Evolutionary conservation across 768 basidiomycete genomes (phyloP).

Genomic region (Sutorius australiensis): DNA sequence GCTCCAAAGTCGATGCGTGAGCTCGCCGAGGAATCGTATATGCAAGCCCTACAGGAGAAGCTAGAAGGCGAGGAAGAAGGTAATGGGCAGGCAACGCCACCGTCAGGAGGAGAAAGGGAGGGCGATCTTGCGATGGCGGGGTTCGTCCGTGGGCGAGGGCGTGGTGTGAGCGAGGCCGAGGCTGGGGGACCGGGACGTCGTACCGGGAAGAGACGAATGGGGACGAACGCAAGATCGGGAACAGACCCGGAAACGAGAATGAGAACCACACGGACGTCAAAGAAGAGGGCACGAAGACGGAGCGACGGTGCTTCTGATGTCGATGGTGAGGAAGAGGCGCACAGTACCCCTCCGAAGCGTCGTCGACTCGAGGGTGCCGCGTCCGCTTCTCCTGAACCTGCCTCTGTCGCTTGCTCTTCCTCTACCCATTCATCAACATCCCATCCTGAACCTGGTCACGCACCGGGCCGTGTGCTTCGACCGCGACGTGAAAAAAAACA

Average conservation of each 20-base stretch:
- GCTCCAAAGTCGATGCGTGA: conserved; percentile 62
- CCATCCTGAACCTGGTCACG: conserved; percentile 11
- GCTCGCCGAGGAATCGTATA: conserved; percentile 49
- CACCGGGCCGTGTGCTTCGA: conserved; percentile 51
- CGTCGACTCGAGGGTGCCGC: conserved; percentile 15
- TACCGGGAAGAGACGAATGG: not conserved
- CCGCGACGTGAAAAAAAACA: conserved; percentile 54
- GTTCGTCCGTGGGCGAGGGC: not conserved
- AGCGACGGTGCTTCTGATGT: conserved; percentile 21
- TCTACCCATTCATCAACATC: conserved; percentile 3
- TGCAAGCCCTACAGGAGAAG: not conserved
- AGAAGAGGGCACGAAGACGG: conserved; percentile 26
- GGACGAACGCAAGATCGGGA: not conserved
- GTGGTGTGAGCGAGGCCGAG: not conserved
- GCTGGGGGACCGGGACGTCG: conserved; percentile 11
- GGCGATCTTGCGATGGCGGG: not conserved
- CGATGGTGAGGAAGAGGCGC: conserved; percentile 15
- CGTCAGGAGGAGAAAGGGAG: conserved; percentile 11
- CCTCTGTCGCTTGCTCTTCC: not conserved
- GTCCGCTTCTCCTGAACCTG: not conserved
- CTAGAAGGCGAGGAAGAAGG: not conserved
- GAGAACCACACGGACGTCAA: conserved; percentile 16
- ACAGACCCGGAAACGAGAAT: not conserved
- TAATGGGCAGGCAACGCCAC: conserved; percentile 19
- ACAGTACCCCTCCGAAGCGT: conserved; percentile 31